Conservation (phyloP, 1,284 basidiomycete genomes). For the Sparassis latifolia region DNA sequence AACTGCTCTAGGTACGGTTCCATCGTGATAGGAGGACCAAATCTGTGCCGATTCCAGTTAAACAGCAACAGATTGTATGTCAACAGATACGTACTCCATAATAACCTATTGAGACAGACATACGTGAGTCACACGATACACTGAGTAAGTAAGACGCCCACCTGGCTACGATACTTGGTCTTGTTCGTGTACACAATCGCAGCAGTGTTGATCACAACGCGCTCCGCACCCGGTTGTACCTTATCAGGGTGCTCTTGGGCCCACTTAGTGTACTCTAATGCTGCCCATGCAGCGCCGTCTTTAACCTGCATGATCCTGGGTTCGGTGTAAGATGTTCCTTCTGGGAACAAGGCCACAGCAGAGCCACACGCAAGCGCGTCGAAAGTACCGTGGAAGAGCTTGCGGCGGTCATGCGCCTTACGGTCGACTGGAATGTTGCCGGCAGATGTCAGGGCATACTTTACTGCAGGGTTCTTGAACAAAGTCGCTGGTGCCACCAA, state of each 20-base stretch:
- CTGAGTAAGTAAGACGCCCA: conserved; percentile 29
- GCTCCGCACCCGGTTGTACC: conserved; percentile 30
- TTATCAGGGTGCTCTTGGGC: conserved; percentile 45
- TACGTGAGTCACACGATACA: conserved; percentile 1
- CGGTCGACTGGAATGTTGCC: conserved; percentile 96
- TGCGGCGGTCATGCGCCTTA: conserved; percentile 60
- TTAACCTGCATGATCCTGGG: conserved; percentile 91
- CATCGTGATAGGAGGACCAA: conserved; percentile 75
- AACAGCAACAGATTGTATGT: neutral
- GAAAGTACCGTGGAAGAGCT: conserved; percentile 87
- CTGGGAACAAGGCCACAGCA: conserved; percentile 90
- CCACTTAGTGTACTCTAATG: conserved; percentile 88
- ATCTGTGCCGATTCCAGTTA: conserved; percentile 41
- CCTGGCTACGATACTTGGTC: conserved; percentile 83
- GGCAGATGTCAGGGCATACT: conserved; percentile 76
- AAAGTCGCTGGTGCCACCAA: conserved; percentile 44
- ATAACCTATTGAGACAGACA: conserved; percentile 44
- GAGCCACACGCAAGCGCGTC: conserved; percentile 75
- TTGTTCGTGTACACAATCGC: conserved; percentile 95
- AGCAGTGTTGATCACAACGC: conserved; percentile 67
- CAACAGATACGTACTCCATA: conserved; percentile 48
- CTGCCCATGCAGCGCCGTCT: conserved; percentile 94
- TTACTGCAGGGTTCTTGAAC: conserved; percentile 72
- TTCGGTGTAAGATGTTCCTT: conserved; percentile 88
- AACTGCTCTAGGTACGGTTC: conserved; percentile 77